These are phyloP conservation scores for Aspergillus udagawae DNA, from an alignment of 2,329 filamentous ascomycete species.

Conservation along the genomic window DNA sequence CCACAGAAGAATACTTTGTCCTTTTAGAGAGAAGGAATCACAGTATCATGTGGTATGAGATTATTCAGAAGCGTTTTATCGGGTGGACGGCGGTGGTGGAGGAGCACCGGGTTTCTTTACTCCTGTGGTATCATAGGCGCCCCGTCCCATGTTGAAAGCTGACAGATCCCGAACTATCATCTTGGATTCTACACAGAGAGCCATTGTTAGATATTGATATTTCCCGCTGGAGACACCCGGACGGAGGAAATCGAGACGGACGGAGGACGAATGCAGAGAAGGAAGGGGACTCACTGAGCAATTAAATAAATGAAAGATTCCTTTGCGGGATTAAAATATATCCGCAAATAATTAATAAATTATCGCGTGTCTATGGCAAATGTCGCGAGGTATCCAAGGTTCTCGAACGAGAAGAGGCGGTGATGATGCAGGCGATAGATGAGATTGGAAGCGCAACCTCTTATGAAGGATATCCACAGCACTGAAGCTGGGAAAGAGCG, in stretches of 20 bases:
- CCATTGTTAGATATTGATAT: conserved; percentile 27
- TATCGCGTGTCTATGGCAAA: conserved; percentile 15
- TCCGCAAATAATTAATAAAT: conserved; percentile 8
- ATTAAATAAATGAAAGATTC: conserved; percentile 11
- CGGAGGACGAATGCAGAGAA: not conserved
- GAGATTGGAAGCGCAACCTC: conserved; percentile 34
- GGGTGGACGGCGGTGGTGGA: conserved; percentile 38
- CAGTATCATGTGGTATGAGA: conserved; percentile 17
- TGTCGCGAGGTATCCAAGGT: conserved; percentile 17
- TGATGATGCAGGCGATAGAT: conserved; percentile 21
- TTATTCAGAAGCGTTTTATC: conserved; percentile 18
- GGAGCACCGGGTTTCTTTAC: conserved; percentile 46
- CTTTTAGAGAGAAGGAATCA: conserved; percentile 13
- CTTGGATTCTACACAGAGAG: conserved; percentile 27
- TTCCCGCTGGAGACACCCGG: not conserved
- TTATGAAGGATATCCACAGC: conserved; percentile 30
- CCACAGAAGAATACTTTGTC: conserved; percentile 20
- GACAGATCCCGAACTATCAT: conserved; percentile 42
- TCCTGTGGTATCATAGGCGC: conserved; percentile 50
- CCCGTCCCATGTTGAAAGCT: conserved; percentile 48
- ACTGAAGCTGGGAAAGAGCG: conserved; percentile 10
- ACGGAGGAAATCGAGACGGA: not conserved
- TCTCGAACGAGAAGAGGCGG: conserved; percentile 24
- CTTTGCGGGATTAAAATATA: not conserved
- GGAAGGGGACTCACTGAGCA: conserved; percentile 14